phyloP scores from a whole-genome alignment of 1,139 yeast genomes.

The Blastobotrys buckinghamii region DNA sequence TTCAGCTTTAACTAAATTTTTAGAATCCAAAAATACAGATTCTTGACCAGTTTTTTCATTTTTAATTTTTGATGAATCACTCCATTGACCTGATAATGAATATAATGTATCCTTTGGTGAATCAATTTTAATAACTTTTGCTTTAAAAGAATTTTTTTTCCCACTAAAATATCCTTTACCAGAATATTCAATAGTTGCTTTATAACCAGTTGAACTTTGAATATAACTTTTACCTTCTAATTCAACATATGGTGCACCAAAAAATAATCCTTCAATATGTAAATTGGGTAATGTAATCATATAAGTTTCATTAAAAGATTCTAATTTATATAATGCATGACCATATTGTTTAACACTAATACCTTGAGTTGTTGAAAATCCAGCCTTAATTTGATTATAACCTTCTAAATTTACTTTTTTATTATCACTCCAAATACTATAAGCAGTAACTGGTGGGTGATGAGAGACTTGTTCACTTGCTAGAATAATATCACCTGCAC shows the following conservation, averaged over 20 bases:
- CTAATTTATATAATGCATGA: slow-evolving; percentile 68
- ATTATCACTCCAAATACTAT: slow-evolving; percentile 66
- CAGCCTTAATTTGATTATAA: slow-evolving; percentile 81
- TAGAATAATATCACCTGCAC: slow-evolving; percentile 63
- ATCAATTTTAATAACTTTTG: slow-evolving; percentile 59
- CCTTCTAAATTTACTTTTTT: slow-evolving; percentile 72
- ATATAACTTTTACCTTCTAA: slow-evolving; percentile 80
- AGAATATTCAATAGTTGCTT: slow-evolving; percentile 67
- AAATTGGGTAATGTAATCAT: slow-evolving; percentile 89
- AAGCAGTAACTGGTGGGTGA: slow-evolving; percentile 94
- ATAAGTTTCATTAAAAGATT: slow-evolving; percentile 57
- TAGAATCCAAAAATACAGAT: slow-evolving; percentile 67
- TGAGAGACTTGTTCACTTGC: slow-evolving; percentile 91
- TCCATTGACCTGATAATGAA: slow-evolving; percentile 90
- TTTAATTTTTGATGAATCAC: slow-evolving; percentile 54
- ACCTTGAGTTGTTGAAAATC: slow-evolving; percentile 62
- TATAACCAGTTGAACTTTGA: slow-evolving; percentile 74
- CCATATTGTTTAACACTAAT: slow-evolving; percentile 87
- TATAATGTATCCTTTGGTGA: slow-evolving; percentile 60
- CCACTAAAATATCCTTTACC: slow-evolving; percentile 98
- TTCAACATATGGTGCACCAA: slow-evolving; percentile 79
- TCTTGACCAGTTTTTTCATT: slow-evolving; percentile 35
- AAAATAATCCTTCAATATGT: slow-evolving; percentile 87
- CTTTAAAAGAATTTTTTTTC: slow-evolving; percentile 86
- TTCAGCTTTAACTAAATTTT: slow-evolving; percentile 43